Evolutionary conservation across 202 grass and related monocot species (phyloP).

Genomic region (Carex arenaria): DNA sequence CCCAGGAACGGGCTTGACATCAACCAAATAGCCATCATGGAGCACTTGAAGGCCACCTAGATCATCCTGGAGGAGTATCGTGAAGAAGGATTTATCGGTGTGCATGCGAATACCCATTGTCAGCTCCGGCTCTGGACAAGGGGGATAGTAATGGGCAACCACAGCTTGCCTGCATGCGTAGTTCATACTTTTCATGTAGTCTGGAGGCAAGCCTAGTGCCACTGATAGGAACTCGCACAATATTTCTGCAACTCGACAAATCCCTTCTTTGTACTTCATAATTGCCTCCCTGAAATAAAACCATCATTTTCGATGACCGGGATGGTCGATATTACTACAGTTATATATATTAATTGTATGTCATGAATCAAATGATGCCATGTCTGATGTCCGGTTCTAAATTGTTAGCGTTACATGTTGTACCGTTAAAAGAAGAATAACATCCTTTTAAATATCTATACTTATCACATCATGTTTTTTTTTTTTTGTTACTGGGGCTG

Average conservation of each 20-base stretch:
- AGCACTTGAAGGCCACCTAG: constrained; percentile 31
- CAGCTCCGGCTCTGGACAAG: constrained; percentile 23
- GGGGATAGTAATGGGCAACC: constrained; percentile 14
- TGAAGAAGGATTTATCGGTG: constrained; percentile 24
- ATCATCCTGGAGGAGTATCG: constrained; percentile 20
- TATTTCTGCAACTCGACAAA: not conserved
- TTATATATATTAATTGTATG: too few relatives aligned
- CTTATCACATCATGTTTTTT: too few relatives aligned
- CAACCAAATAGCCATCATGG: constrained; percentile 18
- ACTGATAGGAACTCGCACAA: constrained; percentile 13
- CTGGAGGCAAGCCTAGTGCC: not conserved
- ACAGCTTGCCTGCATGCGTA: not conserved
- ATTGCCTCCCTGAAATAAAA: constrained; percentile 16
- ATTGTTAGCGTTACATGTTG: too few relatives aligned
- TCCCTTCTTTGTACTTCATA: not conserved
- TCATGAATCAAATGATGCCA: too few relatives aligned
- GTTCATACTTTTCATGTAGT: not conserved
- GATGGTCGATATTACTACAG: too few relatives aligned
- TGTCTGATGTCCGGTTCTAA: too few relatives aligned
- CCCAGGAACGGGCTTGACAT: constrained; percentile 9
- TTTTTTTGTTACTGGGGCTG: too few relatives aligned
- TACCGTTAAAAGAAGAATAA: too few relatives aligned
- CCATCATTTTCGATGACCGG: too few relatives aligned
- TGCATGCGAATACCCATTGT: constrained; percentile 4
- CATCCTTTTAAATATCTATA: too few relatives aligned